These are phyloP conservation scores for Podospora didyma DNA, from an alignment of 495 filamentous ascomycete genomes.

Conservation along the genomic window DNA sequence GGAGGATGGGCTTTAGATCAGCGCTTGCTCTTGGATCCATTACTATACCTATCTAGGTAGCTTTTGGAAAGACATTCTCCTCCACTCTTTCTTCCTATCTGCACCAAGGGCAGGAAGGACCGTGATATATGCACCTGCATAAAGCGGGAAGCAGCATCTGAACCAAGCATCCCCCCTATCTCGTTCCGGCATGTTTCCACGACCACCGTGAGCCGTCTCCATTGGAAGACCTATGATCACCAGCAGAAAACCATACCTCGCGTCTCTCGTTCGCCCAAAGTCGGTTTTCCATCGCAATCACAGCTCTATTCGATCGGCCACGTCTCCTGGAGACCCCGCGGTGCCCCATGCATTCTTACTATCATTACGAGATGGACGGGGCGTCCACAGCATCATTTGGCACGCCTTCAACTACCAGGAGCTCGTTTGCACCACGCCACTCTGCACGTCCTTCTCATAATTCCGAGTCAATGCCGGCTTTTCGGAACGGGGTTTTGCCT, in stretches of 20 bases:
- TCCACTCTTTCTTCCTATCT: conserved; percentile 6
- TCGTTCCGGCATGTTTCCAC: not conserved
- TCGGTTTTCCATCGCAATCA: not conserved
- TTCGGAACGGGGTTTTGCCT: conserved; percentile 6
- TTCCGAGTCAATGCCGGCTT: not conserved
- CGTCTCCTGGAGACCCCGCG: not conserved
- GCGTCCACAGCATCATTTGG: conserved; percentile 6
- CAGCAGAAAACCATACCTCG: not conserved
- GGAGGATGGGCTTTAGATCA: not conserved
- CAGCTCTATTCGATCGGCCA: not conserved
- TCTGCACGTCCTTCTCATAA: conserved; percentile 3
- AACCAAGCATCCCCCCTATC: not conserved
- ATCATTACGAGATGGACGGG: conserved; percentile 15
- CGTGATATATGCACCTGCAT: not conserved
- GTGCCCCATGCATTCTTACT: conserved; percentile 7
- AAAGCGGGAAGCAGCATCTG: conserved; percentile 8
- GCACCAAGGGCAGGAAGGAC: not conserved
- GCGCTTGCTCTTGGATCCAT: too few relatives aligned
- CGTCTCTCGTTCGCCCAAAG: not conserved
- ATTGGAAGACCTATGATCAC: not conserved
- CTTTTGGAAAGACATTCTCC: not conserved
- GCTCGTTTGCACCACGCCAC: conserved; percentile 2
- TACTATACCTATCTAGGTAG: too few relatives aligned
- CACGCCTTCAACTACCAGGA: conserved; percentile 11
- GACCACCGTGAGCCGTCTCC: not conserved